Evolutionary conservation across 352 stramenopile genomes (phyloP), one percentile per base, ranked within the genome.

Genomic region (Phytophthora lateralis): DNA sequence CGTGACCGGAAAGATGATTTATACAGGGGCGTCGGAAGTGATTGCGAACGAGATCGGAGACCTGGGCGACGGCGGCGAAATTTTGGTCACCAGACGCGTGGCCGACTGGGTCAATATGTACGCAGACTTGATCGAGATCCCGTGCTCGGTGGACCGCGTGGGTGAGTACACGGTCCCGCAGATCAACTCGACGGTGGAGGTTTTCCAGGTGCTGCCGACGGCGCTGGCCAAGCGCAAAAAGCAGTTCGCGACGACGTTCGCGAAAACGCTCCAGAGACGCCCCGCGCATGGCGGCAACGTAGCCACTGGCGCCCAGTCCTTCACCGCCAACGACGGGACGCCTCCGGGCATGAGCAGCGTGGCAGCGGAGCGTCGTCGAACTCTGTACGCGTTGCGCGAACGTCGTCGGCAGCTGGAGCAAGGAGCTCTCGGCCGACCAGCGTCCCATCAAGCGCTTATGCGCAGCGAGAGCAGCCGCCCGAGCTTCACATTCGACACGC

Each of bases 31-130:
- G 2, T 71, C 73, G 0, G 70, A 85, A 45, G 61, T 85, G 10
- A 80, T 81, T 55, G 76, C 71, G 3, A 72, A 76, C 32, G 73
- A 83, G 51, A 64, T 85, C 29, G 74, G 73, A 39, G 76, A 83
- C 43, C 48, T 85, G 20, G 76, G 76, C 11, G 66, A 69, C 34
- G 76, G 76, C 11, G 76, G 76, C 0, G 73, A 85, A 42, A 82
- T 85, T 34, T 65, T 85, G 1, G 56, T 83, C 6, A 85, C 76
- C 0, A 69, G 37, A 35, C 68, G 71, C 2, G 61, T 86, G 17
- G 76, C 73, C 5, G 69, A 76, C n/a, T 85, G 71, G 73, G 44
- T 83, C 6, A 6, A 49, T 1, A 58, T 73, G 52, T 75, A 80
- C 52, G 63, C 60, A 8, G 73, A 82, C 37, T 48, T 76, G 17